These are phyloP conservation scores for Erythrobasidium yunnanense DNA, from an alignment of 768 basidiomycete species.

Conservation along the genomic window DNA sequence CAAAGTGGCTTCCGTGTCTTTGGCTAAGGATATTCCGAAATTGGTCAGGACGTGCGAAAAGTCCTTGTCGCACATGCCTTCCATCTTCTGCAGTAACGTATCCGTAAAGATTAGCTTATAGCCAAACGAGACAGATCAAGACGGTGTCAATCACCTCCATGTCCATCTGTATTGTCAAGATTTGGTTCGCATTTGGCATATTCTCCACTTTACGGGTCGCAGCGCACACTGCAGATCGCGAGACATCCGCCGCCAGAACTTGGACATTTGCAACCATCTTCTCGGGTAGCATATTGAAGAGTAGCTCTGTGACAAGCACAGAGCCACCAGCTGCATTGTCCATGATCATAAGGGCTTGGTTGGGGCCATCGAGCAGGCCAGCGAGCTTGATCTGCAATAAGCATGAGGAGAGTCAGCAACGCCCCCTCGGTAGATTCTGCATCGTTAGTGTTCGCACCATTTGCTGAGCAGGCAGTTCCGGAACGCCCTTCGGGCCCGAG, in stretches of 20 bases:
- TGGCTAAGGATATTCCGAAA: conserved; percentile 11
- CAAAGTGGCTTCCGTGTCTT: conserved; percentile 1
- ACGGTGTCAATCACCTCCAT: not conserved
- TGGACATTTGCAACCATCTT: conserved; percentile 1
- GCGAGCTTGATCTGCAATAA: too few relatives aligned
- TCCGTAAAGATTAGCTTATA: not conserved
- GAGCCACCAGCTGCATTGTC: conserved; percentile 15
- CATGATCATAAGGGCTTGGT: conserved; percentile 10
- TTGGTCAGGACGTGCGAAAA: conserved; percentile 11
- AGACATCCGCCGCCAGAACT: conserved; percentile 11
- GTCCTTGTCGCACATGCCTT: not conserved
- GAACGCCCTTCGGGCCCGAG: too few relatives aligned
- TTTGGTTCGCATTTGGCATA: conserved; percentile 1
- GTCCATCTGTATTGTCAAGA: conserved; percentile 15
- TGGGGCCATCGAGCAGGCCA: too few relatives aligned
- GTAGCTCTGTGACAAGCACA: not conserved
- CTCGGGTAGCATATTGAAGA: not conserved
- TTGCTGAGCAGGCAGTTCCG: too few relatives aligned
- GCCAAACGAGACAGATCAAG: not conserved
- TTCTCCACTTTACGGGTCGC: not conserved
- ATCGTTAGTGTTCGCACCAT: too few relatives aligned
- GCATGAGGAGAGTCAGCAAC: too few relatives aligned
- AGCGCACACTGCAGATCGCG: not conserved
- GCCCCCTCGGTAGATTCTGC: too few relatives aligned
- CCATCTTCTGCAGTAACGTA: not conserved